A percentile compares a stretch with the other conserved stretches of the same genome.
Conservation (phyloP, 768 basidiomycete species). For the Kwoniella dejecticola region DNA sequence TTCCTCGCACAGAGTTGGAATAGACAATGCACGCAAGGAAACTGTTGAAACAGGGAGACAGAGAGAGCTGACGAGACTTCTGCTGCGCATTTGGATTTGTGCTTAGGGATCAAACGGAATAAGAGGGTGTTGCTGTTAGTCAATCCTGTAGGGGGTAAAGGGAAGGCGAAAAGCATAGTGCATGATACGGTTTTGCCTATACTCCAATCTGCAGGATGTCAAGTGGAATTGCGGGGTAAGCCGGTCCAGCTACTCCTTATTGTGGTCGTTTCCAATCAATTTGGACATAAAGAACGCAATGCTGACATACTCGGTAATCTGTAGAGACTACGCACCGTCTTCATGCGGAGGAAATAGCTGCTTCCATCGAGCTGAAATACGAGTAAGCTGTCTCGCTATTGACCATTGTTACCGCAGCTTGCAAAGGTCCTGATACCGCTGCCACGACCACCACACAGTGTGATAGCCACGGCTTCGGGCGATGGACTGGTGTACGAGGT, state of each 20-base stretch:
- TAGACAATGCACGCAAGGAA: no score
- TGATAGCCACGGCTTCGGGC: conserved; percentile 52
- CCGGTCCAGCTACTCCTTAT: neutral
- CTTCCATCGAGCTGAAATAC: conserved; percentile 39
- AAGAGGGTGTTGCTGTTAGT: conserved; percentile 47
- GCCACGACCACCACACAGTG: conserved; percentile 26
- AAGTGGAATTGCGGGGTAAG: conserved; percentile 48
- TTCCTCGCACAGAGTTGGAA: neutral
- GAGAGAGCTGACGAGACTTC: no score
- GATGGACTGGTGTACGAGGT: conserved; percentile 56
- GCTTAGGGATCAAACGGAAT: conserved; percentile 35
- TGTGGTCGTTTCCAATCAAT: neutral
- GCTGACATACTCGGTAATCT: neutral
- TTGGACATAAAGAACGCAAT: neutral
- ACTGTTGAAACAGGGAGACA: no score
- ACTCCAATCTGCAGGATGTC: conserved; percentile 50
- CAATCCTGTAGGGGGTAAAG: conserved; percentile 56
- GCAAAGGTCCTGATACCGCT: neutral
- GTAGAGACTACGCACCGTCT: conserved; percentile 51
- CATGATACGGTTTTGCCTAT: conserved; percentile 50
- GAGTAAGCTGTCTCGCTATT: conserved; percentile 41
- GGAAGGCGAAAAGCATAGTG: conserved; percentile 46
- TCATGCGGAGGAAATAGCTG: conserved; percentile 53
- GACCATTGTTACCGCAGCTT: no score
- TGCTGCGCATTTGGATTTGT: no score